Evolutionary conservation across 2,329 filamentous ascomycete species (phyloP).

Genomic region (Westerdykella aurantiaca): DNA sequence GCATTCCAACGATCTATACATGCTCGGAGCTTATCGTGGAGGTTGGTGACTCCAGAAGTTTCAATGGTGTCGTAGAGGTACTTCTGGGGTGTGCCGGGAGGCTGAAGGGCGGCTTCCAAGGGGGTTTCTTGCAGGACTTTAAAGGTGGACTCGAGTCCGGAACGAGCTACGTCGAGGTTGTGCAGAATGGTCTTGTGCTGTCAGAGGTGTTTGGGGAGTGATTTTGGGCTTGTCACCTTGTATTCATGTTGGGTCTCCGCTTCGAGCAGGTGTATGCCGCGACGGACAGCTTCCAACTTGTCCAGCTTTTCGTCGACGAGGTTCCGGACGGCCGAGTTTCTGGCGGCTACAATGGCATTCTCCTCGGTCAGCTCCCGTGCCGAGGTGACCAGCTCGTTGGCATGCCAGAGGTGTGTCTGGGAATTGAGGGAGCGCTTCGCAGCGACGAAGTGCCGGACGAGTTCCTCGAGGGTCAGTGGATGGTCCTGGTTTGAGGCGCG

Average conservation of each 20-base stretch:
- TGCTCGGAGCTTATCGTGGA: constrained; percentile 61
- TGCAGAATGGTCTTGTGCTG: constrained; percentile 49
- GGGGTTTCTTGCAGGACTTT: constrained; percentile 56
- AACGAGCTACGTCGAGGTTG: constrained; percentile 61
- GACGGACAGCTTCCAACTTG: constrained; percentile 39
- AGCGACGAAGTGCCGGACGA: constrained; percentile 77
- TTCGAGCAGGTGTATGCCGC: constrained; percentile 40
- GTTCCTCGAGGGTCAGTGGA: constrained; percentile 58
- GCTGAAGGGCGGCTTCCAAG: constrained; percentile 60
- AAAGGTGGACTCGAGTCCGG: constrained; percentile 61
- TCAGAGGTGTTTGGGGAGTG: constrained; percentile 2
- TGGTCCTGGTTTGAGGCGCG: constrained; percentile 23
- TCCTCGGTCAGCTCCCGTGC: constrained; percentile 74
- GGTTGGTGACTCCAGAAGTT: constrained; percentile 60
- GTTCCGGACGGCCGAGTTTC: constrained; percentile 40
- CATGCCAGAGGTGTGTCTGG: constrained; percentile 74
- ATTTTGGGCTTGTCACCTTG: constrained; percentile 26
- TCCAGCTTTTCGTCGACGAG: constrained; percentile 43
- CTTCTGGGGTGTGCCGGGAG: constrained; percentile 45
- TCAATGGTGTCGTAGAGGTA: constrained; percentile 72
- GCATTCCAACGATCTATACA: constrained; percentile 68
- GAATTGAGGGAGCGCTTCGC: constrained; percentile 84
- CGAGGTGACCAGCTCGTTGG: constrained; percentile 75
- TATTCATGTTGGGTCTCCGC: constrained; percentile 41
- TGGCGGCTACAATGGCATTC: constrained; percentile 61